phyloP scores from a whole-genome alignment of 2,329 filamentous ascomycete genomes.

The Phialophora expanda region DNA sequence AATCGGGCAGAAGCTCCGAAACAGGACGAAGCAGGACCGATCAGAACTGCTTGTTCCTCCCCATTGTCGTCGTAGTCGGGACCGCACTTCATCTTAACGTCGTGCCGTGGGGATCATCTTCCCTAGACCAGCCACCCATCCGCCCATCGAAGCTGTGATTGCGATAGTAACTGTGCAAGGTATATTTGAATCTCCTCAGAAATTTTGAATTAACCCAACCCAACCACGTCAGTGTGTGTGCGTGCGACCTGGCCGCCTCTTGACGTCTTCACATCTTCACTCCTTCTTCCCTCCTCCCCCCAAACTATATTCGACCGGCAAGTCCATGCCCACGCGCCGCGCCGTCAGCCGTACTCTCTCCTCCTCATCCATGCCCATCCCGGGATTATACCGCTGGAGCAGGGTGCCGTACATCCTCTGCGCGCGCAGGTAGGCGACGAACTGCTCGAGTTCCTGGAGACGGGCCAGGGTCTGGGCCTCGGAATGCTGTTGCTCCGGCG shows the following conservation, averaged over 20 bases:
- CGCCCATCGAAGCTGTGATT: neutral
- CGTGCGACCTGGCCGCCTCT: neutral
- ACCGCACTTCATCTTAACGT: neutral
- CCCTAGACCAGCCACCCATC: neutral
- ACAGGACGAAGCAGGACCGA: neutral
- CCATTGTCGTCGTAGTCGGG: neutral
- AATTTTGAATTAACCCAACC: neutral
- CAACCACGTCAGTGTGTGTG: neutral
- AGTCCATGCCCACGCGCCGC: conserved; percentile 84
- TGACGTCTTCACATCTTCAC: neutral
- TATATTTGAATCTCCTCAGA: too few relatives aligned
- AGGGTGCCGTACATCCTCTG: conserved; percentile 82
- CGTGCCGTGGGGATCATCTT: neutral
- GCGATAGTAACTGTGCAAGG: too few relatives aligned
- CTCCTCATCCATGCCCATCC: conserved; percentile 82
- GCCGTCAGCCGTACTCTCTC: conserved; percentile 85
- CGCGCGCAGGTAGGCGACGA: conserved; percentile 78
- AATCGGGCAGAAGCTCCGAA: neutral
- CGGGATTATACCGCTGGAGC: conserved; percentile 90
- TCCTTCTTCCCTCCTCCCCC: neutral
- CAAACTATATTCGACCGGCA: conserved; percentile 67
- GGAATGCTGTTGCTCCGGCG: conserved; percentile 40
- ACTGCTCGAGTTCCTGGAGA: conserved; percentile 70
- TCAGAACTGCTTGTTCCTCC: neutral
- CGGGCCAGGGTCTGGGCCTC: conserved; percentile 39